phyloP scores from a whole-genome alignment of 2,329 filamentous ascomycete species.

The Parastagonospora avenae region DNA sequence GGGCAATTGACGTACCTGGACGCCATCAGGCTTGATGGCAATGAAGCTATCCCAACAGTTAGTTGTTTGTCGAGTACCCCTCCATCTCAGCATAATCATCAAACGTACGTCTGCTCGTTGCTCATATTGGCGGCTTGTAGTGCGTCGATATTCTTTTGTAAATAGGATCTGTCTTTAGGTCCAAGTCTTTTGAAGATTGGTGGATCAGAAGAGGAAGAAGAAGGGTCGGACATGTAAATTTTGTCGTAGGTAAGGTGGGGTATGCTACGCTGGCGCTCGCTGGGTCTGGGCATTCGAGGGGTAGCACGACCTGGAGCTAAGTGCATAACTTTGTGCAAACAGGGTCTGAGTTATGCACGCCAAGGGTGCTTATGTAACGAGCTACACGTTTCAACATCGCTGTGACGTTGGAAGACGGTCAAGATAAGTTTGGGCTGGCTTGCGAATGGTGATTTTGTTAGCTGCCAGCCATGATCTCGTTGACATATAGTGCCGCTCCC shows the following conservation, averaged over 20 bases:
- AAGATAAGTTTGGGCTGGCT: conserved; percentile 22
- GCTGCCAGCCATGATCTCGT: conserved; percentile 36
- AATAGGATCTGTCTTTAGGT: conserved; percentile 53
- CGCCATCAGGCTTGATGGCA: conserved; percentile 99
- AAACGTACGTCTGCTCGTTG: conserved; percentile 84
- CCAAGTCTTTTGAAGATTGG: conserved; percentile 54
- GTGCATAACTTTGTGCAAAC: conserved; percentile 3
- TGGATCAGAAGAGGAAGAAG: conserved; percentile 35
- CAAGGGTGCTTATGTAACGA: conserved; percentile 5
- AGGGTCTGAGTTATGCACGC: neutral
- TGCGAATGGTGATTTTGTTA: conserved; percentile 14
- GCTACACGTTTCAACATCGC: conserved; percentile 17
- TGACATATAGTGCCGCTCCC: conserved; percentile 51
- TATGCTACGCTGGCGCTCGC: conserved; percentile 1
- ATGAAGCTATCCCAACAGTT: conserved; percentile 75
- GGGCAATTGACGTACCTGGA: conserved; percentile 72
- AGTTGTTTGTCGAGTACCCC: neutral
- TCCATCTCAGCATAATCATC: neutral
- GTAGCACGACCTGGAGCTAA: neutral
- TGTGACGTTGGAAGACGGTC: conserved; percentile 2
- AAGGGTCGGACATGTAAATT: conserved; percentile 30
- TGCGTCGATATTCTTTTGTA: conserved; percentile 44
- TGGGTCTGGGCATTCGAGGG: conserved; percentile 7
- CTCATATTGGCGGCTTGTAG: conserved; percentile 54
- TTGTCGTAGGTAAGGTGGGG: conserved; percentile 33